These are phyloP conservation scores for Phytophthora sojae DNA, from an alignment of 352 stramenopile genomes.

Conservation along the genomic window DNA sequence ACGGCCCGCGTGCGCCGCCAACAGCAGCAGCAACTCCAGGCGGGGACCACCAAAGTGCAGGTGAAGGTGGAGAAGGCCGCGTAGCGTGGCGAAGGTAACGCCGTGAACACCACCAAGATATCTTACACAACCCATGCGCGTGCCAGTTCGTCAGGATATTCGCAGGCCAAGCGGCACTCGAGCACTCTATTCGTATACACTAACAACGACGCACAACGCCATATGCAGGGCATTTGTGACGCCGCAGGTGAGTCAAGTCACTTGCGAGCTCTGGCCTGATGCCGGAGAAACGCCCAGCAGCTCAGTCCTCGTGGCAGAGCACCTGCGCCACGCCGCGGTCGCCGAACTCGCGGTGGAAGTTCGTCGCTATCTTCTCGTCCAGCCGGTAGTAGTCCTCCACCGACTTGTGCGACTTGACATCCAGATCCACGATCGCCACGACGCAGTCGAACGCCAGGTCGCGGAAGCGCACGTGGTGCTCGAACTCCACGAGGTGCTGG, in stretches of 20 bases:
- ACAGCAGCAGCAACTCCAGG: conserved; percentile 58
- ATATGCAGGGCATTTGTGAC: conserved; percentile 7
- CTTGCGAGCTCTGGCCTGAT: conserved; percentile 12
- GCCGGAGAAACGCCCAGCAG: conserved; percentile 12
- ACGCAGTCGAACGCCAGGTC: conserved; percentile 82
- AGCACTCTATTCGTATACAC: conserved; percentile 18
- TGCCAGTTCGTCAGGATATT: conserved; percentile 14
- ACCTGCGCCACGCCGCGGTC: conserved; percentile 38
- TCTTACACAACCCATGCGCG: conserved; percentile 2
- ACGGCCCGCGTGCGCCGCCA: conserved; percentile 60
- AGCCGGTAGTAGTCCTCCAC: conserved; percentile 83
- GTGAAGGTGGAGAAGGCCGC: conserved; percentile 42
- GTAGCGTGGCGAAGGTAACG: conserved; percentile 33
- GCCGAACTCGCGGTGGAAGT: conserved; percentile 60
- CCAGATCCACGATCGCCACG: conserved; percentile 85
- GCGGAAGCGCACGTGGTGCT: conserved; percentile 68
- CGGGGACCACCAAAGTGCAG: conserved; percentile 18
- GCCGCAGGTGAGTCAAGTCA: conserved; percentile 19
- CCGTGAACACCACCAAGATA: not conserved
- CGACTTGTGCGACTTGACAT: conserved; percentile 90
- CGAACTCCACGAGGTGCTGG: conserved; percentile 73
- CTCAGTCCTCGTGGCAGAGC: conserved; percentile 53
- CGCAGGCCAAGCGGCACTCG: conserved; percentile 11
- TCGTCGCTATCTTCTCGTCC: conserved; percentile 80
- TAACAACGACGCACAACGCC: not conserved